phyloP scores from a whole-genome alignment of 345 rosid genomes.

The Kernera saxatilis region DNA sequence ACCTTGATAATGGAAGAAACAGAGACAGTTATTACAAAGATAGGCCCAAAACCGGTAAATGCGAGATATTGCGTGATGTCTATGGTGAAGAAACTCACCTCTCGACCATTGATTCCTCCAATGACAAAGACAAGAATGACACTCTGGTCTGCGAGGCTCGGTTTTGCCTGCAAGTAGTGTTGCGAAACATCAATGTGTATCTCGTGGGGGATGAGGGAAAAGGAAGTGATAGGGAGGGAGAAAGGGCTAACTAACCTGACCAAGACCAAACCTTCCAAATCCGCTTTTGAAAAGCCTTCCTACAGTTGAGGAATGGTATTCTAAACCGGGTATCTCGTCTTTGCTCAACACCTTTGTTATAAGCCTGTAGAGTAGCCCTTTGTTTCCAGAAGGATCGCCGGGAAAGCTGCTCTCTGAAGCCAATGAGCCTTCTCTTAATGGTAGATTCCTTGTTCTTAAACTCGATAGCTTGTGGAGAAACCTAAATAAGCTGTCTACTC shows the following conservation, averaged over 20 bases:
- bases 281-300: slow-evolving; percentile 96
- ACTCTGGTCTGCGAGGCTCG: slow-evolving; percentile 77
- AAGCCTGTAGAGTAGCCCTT: slow-evolving; percentile 68
- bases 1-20: slow-evolving; percentile 37
- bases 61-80: not conserved
- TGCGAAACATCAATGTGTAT: not conserved
- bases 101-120: slow-evolving; percentile 87
- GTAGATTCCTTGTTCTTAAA: slow-evolving; percentile 43
- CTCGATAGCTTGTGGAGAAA: slow-evolving; percentile 72
- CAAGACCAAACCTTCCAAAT: slow-evolving; percentile 93
- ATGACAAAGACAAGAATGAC: slow-evolving; percentile 73
- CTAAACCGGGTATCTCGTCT: slow-evolving; percentile 64
- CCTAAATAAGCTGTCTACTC: slow-evolving; percentile 78
- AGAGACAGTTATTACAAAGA: not conserved
- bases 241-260: slow-evolving; percentile 50
- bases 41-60: not conserved
- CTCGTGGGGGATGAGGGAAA: not conserved
- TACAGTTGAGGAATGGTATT: slow-evolving; percentile 92
- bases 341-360: slow-evolving; percentile 55
- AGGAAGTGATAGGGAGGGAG: not conserved
- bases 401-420: slow-evolving; percentile 45
- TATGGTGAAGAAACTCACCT: slow-evolving; percentile 38
- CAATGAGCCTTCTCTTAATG: slow-evolving; percentile 49
- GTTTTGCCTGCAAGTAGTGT: slow-evolving; percentile 62
- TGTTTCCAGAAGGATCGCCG: slow-evolving; percentile 49